Evolutionary conservation across 1,284 basidiomycete species (phyloP), one percentile per base, ranked within the genome.

Genomic region (Sutorius eximius): DNA sequence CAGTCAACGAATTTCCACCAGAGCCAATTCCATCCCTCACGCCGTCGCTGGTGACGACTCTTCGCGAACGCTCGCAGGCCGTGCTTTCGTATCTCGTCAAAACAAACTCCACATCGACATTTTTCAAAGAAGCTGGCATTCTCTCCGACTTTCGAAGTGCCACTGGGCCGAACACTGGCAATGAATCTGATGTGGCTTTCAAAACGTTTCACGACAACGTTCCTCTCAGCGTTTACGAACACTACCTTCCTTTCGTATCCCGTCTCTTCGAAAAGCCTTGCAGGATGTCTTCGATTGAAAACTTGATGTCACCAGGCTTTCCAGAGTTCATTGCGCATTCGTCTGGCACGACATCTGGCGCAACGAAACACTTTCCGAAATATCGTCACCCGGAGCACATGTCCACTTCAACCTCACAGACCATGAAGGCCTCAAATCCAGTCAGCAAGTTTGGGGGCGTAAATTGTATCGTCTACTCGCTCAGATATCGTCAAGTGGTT

Each of bases 81-180:
- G 55, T 65, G 52, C 66, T 68, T 27, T 60, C 56, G 10, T 58
- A 66, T 29, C 59, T 68, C 51, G 58, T 58, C 44, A 44, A 63
- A 30, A 56, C 55, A 12, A 67, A 68, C 24, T 55, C 58, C 3
- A 37, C 45, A 27, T 59, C 64, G 1, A 54, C 47, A 0, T 67
- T 53, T 47, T 66, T 65, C 24, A 59, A 56, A 16, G 48, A 63
- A 48, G 54, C 64, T 3, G 45, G 50, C 0, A 37, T 55, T 18
- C 57, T 68, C 30, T 49, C 58, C 10, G 29, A 36, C 30, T 58
- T 67, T 34, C 62, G 57, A 2, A 32, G 36, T 3, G 52, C 43
- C 1, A 38, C 64, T 41, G 42, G 45, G 42, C 9, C 6, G 15
- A 41, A 22, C n/a, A n/a, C n/a, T n/a, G n/a, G n/a, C 11, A 52